Base-by-base conservation (phyloP, 2,329 filamentous ascomycete genomes). In the Raffaelea arxii region DNA sequence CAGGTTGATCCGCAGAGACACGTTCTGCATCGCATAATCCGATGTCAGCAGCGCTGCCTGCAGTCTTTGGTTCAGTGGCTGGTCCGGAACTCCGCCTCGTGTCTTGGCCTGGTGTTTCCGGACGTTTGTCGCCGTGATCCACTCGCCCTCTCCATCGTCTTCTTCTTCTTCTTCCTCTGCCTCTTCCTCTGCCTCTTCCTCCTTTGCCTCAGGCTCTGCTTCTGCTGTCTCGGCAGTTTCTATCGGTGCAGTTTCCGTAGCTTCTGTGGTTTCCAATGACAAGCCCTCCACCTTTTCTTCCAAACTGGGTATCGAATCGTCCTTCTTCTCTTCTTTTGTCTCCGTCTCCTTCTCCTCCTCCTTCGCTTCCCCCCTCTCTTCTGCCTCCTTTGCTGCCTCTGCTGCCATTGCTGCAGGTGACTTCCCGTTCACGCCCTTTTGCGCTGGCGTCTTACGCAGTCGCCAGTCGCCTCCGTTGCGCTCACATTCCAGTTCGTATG, bases 11-110 rank as follows among this genome's bases (percentile, higher is more conserved):
- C 94, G 87, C 4, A 98, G 75, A 2, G 92, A 78, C 7, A 97
- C 89, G 62, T 97, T 97, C 68, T 97, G 91, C 87, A 98, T 94
- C 46, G 92, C 91, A 66, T 86, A 97, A 70, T 98, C 92, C 47
- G 85, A 89, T 2, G 92, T 97, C 59, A 97, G 83, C 39, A 91
- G 82, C n/a, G 89, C 91, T 16, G 86, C 87, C 64, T 94, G 83
- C 55, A 96, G 83, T 12, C 78, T 79, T 51, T 77, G 77, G 30
- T 77, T 72, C 46, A 78, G 71, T 2, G 73, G 62, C 49, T 71
- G 63, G 42, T 72, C 65, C 36, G 72, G 65, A 19, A 69, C 63
- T 2, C 70, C 63, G 6, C 66, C 67, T 21, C 69, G 65, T 55
- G 91, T 82, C 60, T 80, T 77, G 49, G 77, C 78, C 67, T 92